A percentile compares a stretch with the other conserved stretches of the same genome.
phyloP scores from a whole-genome alignment of 148 eudicot species.

The Heliamphora exappendiculata region DNA sequence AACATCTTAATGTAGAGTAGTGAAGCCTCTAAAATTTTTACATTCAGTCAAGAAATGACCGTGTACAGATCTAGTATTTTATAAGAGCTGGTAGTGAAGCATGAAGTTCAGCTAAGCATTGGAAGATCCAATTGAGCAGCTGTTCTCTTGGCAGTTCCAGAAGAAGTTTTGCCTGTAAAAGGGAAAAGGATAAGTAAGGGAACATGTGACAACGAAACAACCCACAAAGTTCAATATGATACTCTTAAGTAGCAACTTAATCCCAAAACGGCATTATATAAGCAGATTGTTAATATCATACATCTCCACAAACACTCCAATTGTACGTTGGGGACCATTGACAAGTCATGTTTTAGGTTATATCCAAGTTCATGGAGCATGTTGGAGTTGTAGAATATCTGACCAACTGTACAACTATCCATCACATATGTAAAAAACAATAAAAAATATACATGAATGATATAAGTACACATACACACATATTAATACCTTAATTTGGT shows the following conservation, averaged over 20 bases:
- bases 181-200: not conserved
- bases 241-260: not conserved
- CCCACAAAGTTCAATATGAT: not conserved
- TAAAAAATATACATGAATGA: not conserved
- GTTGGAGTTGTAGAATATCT: slow-evolving; percentile 5
- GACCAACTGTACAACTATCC: not conserved
- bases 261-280: not conserved
- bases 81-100: slow-evolving; percentile 72
- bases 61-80: slow-evolving; percentile 45
- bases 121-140: slow-evolving; percentile 90
- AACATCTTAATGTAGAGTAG: not conserved
- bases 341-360: too few species aligned
- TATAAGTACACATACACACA: not conserved
- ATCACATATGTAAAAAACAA: not conserved
- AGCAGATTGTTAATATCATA: not conserved
- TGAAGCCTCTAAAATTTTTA: not conserved
- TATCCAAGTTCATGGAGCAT: too few species aligned
- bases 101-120: slow-evolving; percentile 77
- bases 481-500: slow-evolving; percentile 60
- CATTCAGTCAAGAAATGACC: not conserved
- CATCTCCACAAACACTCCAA: not conserved
- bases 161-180: slow-evolving; percentile 72
- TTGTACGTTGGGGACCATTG: too few species aligned
- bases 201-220: not conserved
- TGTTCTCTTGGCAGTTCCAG: slow-evolving; percentile 84